Percentiles rank a stretch among this genome's conserved stretches.
Conservation (phyloP, 2,329 filamentous ascomycete species). For the Penicillium italicum region DNA sequence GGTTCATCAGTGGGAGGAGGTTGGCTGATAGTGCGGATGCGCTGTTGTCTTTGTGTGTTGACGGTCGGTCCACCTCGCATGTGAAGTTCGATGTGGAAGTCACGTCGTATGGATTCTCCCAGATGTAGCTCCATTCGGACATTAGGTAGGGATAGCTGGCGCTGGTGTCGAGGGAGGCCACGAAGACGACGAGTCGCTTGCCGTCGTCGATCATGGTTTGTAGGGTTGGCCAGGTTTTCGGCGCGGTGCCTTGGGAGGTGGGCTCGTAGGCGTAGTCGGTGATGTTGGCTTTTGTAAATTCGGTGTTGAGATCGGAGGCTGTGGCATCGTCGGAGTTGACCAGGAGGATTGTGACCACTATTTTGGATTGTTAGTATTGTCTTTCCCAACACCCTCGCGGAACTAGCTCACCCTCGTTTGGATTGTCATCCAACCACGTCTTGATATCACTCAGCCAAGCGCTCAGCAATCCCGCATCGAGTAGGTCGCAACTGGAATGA, state of each 20-base stretch:
- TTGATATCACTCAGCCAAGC: conserved; percentile 63
- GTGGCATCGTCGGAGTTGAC: conserved; percentile 65
- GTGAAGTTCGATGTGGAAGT: conserved; percentile 62
- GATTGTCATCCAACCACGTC: conserved; percentile 65
- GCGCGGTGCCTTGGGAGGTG: conserved; percentile 41
- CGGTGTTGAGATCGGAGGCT: conserved; percentile 53
- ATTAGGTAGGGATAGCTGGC: conserved; percentile 43
- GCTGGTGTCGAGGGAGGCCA: conserved; percentile 50
- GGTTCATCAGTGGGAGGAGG: conserved; percentile 71
- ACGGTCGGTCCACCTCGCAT: conserved; percentile 67
- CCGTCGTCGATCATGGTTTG: conserved; percentile 61
- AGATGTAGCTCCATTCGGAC: conserved; percentile 51
- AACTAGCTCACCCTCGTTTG: conserved; percentile 54
- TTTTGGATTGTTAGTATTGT: not conserved
- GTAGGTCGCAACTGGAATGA: conserved; percentile 63
- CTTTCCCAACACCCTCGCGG: not conserved
- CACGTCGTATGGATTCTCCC: conserved; percentile 69
- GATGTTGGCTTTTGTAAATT: conserved; percentile 59
- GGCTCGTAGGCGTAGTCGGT: conserved; percentile 60
- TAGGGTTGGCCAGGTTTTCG: conserved; percentile 66
- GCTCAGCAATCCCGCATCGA: conserved; percentile 65
- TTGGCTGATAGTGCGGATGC: conserved; percentile 53
- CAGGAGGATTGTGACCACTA: conserved; percentile 67
- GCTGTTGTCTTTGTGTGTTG: conserved; percentile 47
- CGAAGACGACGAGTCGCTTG: conserved; percentile 66